These are phyloP conservation scores for Blechomonas ayalai DNA, from an alignment of 208 protist genomes.

Conservation along the genomic window DNA sequence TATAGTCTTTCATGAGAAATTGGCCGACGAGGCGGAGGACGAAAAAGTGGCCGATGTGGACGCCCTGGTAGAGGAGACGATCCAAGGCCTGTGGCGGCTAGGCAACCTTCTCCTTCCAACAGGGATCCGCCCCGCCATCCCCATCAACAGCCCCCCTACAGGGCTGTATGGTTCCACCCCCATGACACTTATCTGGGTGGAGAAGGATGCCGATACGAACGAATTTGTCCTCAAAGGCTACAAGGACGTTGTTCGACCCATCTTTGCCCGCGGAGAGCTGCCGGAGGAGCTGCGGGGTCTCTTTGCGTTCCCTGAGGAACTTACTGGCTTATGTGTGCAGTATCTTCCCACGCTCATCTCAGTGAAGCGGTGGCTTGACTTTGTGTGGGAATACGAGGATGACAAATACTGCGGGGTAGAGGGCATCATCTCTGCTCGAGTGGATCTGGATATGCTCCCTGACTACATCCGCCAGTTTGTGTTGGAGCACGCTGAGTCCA, in stretches of 20 bases:
- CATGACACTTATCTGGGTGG: slow-evolving; percentile 77
- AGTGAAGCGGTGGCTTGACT: slow-evolving; percentile 64
- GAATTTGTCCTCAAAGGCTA: slow-evolving; percentile 48
- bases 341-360: slow-evolving; percentile 50
- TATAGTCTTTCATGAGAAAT: slow-evolving; percentile 65
- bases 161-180: slow-evolving; percentile 50
- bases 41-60: slow-evolving; percentile 43
- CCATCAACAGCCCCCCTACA: slow-evolving; percentile 23
- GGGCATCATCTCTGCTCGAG: slow-evolving; percentile 62
- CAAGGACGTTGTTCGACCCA: slow-evolving; percentile 62
- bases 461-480: slow-evolving; percentile 49
- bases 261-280: slow-evolving; percentile 68
- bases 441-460: slow-evolving; percentile 53
- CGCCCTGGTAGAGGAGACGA: slow-evolving; percentile 49
- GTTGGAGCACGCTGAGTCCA: slow-evolving; percentile 29
- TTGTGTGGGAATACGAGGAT: slow-evolving; percentile 78
- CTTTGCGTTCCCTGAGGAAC: slow-evolving; percentile 76
- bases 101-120: slow-evolving; percentile 71
- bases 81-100: slow-evolving; percentile 65
- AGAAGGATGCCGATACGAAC: slow-evolving; percentile 8
- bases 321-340: slow-evolving; percentile 48
- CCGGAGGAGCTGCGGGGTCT: slow-evolving; percentile 69
- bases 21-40: slow-evolving; percentile 56
- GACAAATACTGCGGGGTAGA: slow-evolving; percentile 50
- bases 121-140: slow-evolving; percentile 50